Evolutionary conservation across 257 asterid genomes (phyloP), one percentile per base, ranked within the genome.

Genomic region (Agastache rugosa): DNA sequence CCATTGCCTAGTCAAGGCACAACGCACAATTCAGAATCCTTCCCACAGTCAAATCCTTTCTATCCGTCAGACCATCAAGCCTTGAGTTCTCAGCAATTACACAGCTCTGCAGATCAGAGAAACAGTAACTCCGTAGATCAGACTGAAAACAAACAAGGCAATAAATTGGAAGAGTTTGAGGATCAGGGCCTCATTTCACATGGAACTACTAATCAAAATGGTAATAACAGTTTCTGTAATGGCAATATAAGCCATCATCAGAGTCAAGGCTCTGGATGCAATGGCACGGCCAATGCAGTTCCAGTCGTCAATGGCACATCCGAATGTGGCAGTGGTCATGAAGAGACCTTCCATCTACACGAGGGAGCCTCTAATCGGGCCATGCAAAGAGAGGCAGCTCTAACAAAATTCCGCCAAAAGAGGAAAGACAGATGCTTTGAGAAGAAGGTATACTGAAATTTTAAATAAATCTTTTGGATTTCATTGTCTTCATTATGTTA

Each of bases 391-490:
- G 94, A 92, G 81, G 99, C 94, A 3, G 99, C 99, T 68, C 87
- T 95, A 10, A 80, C 80, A n/a, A 95, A 92, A 76, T 95, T 95
- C 73, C 88, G 97, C 6, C 59, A 82, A 82, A 95, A 95, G 83
- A 80, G 99, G 81, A 95, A 95, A 79, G 98, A 92, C 20, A 85
- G 99, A 85, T 92, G 99, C 87, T 95, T 86, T 66, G 94, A 95
- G 79, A 95, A 95, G 85, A 95, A 95, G 99, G 99, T 94, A 78
- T 16, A 65, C 22, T 55, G 12, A 16, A 48, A 67, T 35, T 70
- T 10, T 41, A 1, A 54, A 15, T 20, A 8, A 19, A 11, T 2
- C 1, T 0, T 25, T 25, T 25, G 29, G 29, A 25, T 14, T 20
- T 22, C 39, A 44, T 44, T 44, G 5, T 12, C 16, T 3, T 44